Base-by-base conservation (phyloP, 148 eudicot genomes). In the Rhododendron mucronatum region DNA sequence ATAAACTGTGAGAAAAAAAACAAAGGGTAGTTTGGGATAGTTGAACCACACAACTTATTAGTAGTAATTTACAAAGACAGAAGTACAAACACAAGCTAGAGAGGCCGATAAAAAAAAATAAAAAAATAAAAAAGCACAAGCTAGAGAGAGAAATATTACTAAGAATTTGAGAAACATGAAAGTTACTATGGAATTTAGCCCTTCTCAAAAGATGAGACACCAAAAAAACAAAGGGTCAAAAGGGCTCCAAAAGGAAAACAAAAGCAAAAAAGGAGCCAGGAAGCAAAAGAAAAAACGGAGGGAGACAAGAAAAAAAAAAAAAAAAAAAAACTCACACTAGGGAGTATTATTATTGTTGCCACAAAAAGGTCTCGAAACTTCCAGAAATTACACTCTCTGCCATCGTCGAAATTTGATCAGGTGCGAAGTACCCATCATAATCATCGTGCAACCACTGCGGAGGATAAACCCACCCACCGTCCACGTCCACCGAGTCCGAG, bases 401-500 rank as follows among this genome's bases (percentile, higher is more conserved):
- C 76, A 71, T 5, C 41, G 21, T 14, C 21, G 76, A 14, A 30
- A 71, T 15, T 13, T 33, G 39, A 30, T 71, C 74, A 28, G 86
- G 28, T 39, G 47, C 86, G 50, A 90, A 88, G 86, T 80, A 84
- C 73, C 77, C 81, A 33, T 33, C 33, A 65, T 44, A 87, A 80
- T 87, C 93, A 16, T 87, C 88, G 78, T 85, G 83, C 87, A 87
- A 57, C 90, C 88, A 89, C 80, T 30, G 76, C 39, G 75, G 75
- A 69, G 75, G 75, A 28, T 28, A 69, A 28, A 26, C 18, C 75
- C 83, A 63, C 93, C 90, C 87, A 18, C 86, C 89, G 45, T 65
- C 78, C 59, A 33, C 83, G 26, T 84, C 92, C n/a, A 82, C 84
- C 45, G 88, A 80, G 80, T 91, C 90, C 0, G 80, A 67, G 12